Evolutionary conservation across 306 rosid species (phyloP).

Genomic region (Purshia tridentata): DNA sequence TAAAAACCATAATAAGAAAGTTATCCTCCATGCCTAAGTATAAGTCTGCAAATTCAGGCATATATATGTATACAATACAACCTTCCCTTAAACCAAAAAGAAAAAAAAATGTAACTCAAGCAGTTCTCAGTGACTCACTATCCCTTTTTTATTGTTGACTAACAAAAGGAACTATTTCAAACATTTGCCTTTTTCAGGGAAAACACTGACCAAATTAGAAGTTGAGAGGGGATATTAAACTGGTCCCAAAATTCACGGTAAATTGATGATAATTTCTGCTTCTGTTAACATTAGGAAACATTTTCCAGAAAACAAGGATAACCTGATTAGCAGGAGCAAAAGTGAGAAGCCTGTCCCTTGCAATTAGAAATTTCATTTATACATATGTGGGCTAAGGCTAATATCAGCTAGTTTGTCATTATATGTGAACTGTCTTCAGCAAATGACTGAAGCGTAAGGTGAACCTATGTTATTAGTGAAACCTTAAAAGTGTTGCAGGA

Average conservation of each 20-base stretch:
- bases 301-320: not conserved
- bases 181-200: not conserved
- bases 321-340: not conserved
- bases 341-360: not conserved
- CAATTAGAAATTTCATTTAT: not conserved
- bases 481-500: not conserved
- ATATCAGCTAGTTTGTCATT: not conserved
- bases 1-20: not conserved
- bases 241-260: not conserved
- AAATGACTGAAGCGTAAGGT: slow-evolving; percentile 8
- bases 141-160: not conserved
- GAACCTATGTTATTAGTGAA: not conserved
- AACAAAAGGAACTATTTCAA: not conserved
- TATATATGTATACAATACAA: not conserved
- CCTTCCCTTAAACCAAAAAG: not conserved
- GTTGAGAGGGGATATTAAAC: not conserved
- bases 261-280: not conserved
- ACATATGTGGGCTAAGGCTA: not conserved
- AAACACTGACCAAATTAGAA: not conserved
- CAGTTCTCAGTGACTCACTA: not conserved
- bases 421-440: not conserved
- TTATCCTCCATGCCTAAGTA: not conserved
- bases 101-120: not conserved
- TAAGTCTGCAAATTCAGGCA: not conserved
- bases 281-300: not conserved